Conservation (phyloP, 106 monocot genomes). For the Iris macrosiphon region DNA sequence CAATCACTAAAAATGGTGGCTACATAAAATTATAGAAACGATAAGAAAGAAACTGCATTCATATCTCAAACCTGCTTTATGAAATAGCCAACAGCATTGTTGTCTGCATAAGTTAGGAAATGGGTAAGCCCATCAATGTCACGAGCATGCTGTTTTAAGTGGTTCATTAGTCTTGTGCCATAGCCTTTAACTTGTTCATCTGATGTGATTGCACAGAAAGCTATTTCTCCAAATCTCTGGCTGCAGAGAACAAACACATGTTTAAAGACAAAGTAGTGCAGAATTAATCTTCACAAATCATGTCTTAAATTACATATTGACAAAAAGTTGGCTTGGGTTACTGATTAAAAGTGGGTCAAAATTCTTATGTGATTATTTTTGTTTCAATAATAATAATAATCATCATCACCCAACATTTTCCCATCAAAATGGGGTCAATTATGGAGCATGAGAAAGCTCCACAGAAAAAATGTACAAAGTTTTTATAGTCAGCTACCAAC, state of each 20-base stretch:
- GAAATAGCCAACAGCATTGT: slow-evolving; percentile 98
- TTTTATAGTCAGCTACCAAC: neutral
- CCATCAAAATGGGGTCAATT: neutral
- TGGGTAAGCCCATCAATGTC: slow-evolving; percentile 96
- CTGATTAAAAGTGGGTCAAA: too few species aligned
- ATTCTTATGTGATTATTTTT: too few species aligned
- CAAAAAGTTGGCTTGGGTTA: too few species aligned
- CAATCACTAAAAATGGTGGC: neutral
- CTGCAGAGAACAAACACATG: slow-evolving; percentile 23
- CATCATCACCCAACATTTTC: too few species aligned
- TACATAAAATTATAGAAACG: neutral
- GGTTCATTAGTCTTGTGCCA: slow-evolving; percentile 99
- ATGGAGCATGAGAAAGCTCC: neutral
- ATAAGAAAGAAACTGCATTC: neutral
- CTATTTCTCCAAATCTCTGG: slow-evolving; percentile 98
- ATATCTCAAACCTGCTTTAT: slow-evolving; percentile 84
- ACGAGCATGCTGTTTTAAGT: slow-evolving; percentile 97
- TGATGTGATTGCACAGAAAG: slow-evolving; percentile 97
- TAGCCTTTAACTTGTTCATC: slow-evolving; percentile 99
- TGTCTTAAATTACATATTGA: too few species aligned
- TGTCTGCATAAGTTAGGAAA: slow-evolving; percentile 99
- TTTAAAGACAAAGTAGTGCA: too few species aligned
- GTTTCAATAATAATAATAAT: too few species aligned
- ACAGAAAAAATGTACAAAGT: neutral
- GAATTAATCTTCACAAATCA: neutral